phyloP scores from a whole-genome alignment of 352 stramenopile species.

The Globisporangium perplexum region DNA sequence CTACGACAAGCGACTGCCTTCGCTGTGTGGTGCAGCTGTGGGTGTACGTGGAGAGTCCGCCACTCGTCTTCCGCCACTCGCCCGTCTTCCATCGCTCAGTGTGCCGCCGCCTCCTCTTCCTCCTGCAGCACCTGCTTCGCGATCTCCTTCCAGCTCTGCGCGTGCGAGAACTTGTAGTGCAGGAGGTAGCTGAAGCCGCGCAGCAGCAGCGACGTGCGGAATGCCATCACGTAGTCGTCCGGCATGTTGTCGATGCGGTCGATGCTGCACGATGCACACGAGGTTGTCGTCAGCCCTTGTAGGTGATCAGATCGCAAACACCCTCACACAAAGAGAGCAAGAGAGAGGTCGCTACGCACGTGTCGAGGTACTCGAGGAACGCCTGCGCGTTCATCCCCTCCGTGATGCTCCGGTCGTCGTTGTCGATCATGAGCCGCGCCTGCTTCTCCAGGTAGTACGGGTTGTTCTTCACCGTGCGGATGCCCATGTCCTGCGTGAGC shows the following conservation, averaged over 20 bases:
- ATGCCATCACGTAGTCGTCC: slow-evolving; percentile 87
- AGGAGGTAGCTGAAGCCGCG: slow-evolving; percentile 82
- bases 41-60: no score
- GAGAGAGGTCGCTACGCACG: no score
- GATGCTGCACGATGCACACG: slow-evolving; percentile 32
- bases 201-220: slow-evolving; percentile 77
- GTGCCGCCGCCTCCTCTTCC: slow-evolving; percentile 9
- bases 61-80: no score
- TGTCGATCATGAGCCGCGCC: slow-evolving; percentile 82
- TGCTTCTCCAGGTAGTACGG: slow-evolving; percentile 84
- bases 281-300: no score
- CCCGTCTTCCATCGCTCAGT: no score
- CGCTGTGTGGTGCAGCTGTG: no score
- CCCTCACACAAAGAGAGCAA: no score
- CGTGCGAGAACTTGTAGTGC: slow-evolving; percentile 85
- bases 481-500: slow-evolving; percentile 71
- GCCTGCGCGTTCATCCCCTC: slow-evolving; percentile 83
- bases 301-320: no score
- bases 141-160: slow-evolving; percentile 70
- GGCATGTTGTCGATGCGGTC: slow-evolving; percentile 77
- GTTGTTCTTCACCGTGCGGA: slow-evolving; percentile 70
- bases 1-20: background rate
- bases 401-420: slow-evolving; percentile 71
- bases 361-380: slow-evolving; percentile 83
- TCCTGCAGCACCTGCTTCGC: slow-evolving; percentile 60